phyloP scores from a whole-genome alignment of 2,329 filamentous ascomycete species.

The Dothidotthia symphoricarpi region DNA sequence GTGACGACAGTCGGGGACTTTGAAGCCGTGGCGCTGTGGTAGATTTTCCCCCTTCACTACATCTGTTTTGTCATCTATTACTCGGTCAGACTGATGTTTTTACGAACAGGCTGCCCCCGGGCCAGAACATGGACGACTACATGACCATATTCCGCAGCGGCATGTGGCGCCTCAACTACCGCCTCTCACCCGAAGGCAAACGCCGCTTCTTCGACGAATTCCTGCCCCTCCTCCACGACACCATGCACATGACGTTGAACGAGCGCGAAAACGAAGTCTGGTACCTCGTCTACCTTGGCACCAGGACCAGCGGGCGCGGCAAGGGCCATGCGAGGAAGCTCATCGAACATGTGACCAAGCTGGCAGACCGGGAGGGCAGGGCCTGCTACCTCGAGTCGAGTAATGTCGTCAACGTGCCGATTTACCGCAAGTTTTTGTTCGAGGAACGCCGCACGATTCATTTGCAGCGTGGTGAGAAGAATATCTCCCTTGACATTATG shows the following conservation, averaged over 20 bases:
- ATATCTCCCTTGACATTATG: slow-evolving; percentile 75
- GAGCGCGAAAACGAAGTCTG: slow-evolving; percentile 66
- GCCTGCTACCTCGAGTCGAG: slow-evolving; percentile 79
- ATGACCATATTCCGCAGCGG: slow-evolving; percentile 70
- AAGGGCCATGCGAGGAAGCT: slow-evolving; percentile 71
- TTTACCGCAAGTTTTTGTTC: slow-evolving; percentile 77
- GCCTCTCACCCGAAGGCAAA: slow-evolving; percentile 69
- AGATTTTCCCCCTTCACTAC: slow-evolving; percentile 46
- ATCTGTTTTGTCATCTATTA: no score
- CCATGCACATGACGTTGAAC: slow-evolving; percentile 68
- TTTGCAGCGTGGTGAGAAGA: slow-evolving; percentile 57
- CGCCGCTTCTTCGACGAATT: slow-evolving; percentile 76
- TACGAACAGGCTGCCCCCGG: slow-evolving; percentile 66
- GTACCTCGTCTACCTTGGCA: slow-evolving; percentile 83
- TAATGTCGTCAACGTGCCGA: slow-evolving; percentile 63
- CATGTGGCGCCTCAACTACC: slow-evolving; percentile 74
- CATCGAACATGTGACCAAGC: slow-evolving; percentile 64
- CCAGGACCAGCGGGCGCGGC: slow-evolving; percentile 66
- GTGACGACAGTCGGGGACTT: slow-evolving; percentile 75
- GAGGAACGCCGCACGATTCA: slow-evolving; percentile 62
- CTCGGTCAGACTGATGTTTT: slow-evolving; percentile 12
- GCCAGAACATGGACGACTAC: slow-evolving; percentile 70
- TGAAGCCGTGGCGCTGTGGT: slow-evolving; percentile 78
- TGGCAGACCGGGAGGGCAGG: slow-evolving; percentile 65
- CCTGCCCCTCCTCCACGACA: slow-evolving; percentile 69